These are phyloP conservation scores for Osmanthus fragrans DNA, from an alignment of 257 asterid genomes.

Conservation along the genomic window DNA sequence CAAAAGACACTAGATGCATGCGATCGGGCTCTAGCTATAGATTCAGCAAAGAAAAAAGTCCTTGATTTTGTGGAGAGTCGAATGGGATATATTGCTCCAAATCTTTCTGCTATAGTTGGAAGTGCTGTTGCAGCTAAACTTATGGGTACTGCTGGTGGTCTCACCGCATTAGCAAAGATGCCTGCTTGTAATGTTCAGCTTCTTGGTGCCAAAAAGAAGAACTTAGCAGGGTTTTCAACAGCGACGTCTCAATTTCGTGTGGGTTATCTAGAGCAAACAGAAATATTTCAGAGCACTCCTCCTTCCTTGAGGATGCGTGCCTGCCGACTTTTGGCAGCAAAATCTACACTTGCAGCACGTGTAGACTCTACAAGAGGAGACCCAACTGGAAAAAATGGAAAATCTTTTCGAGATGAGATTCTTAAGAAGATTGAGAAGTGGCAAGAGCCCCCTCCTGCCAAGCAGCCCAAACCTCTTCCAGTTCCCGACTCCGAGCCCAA, in stretches of 20 bases:
- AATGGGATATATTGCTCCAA: conserved; percentile 96
- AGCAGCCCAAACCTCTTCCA: conserved; percentile 95
- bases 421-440: conserved; percentile 93
- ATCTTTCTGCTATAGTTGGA: conserved; percentile 93
- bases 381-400: conserved; percentile 76
- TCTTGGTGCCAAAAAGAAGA: conserved; percentile 93
- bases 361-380: conserved; percentile 84
- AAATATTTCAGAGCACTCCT: conserved; percentile 81
- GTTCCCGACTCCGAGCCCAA: conserved; percentile 99
- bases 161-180: conserved; percentile 83
- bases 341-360: conserved; percentile 94
- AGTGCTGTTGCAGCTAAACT: conserved; percentile 97
- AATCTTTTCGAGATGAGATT: conserved; percentile 66
- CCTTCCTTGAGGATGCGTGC: conserved; percentile 91
- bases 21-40: conserved; percentile 84
- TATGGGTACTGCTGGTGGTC: conserved; percentile 98
- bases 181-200: conserved; percentile 98
- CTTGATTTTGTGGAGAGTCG: conserved; percentile 95
- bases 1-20: conserved; percentile 88
- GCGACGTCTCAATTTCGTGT: conserved; percentile 88
- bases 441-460: conserved; percentile 99
- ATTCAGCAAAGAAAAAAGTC: conserved; percentile 81
- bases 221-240: conserved; percentile 88
- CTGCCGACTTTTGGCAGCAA: conserved; percentile 84
- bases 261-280: conserved; percentile 88